Percentiles rank a stretch among this genome's conserved stretches.
Evolutionary conservation across 768 basidiomycete genomes (phyloP).

Genomic region (Bullera alba): DNA sequence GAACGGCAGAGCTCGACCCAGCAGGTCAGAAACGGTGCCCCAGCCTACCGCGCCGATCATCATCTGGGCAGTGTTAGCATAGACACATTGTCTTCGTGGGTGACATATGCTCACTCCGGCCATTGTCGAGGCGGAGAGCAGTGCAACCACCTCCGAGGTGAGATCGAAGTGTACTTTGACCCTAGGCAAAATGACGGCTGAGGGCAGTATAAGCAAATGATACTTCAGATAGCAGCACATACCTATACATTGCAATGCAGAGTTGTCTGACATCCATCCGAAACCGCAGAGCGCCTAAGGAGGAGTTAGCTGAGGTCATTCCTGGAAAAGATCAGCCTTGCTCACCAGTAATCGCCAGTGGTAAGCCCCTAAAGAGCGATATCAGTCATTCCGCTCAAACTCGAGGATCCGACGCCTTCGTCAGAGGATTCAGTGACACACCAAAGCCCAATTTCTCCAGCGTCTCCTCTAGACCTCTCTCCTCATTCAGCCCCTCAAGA

Average conservation of each 20-base stretch:
- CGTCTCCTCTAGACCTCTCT: constrained; percentile 39
- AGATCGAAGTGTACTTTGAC: constrained; percentile 83
- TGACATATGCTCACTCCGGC: constrained; percentile 28
- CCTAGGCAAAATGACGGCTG: constrained; percentile 87
- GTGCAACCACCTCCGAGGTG: constrained; percentile 66
- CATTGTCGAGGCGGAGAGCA: constrained; percentile 66
- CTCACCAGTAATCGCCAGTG: constrained; percentile 42
- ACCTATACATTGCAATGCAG: constrained; percentile 39
- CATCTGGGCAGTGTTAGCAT: constrained; percentile 61
- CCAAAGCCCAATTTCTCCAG: constrained; percentile 43
- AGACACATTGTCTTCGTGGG: not conserved
- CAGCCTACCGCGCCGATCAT: constrained; percentile 88
- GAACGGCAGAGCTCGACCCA: constrained; percentile 84
- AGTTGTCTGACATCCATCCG: constrained; percentile 46
- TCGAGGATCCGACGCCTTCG: not conserved
- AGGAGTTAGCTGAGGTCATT: not conserved
- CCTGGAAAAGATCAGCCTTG: not conserved
- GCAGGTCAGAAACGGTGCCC: constrained; percentile 79
- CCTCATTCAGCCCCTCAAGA: constrained; percentile 1
- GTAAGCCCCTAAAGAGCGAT: constrained; percentile 27
- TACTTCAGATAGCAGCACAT: not conserved
- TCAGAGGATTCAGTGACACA: constrained; percentile 4
- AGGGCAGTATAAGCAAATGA: not conserved
- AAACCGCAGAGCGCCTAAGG: constrained; percentile 39
- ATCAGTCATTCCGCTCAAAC: not conserved